Percentiles rank a stretch among this genome's conserved stretches.
These are phyloP conservation scores for Pleurotus sapidus DNA, from an alignment of 768 basidiomycete species.

Conservation along the genomic window DNA sequence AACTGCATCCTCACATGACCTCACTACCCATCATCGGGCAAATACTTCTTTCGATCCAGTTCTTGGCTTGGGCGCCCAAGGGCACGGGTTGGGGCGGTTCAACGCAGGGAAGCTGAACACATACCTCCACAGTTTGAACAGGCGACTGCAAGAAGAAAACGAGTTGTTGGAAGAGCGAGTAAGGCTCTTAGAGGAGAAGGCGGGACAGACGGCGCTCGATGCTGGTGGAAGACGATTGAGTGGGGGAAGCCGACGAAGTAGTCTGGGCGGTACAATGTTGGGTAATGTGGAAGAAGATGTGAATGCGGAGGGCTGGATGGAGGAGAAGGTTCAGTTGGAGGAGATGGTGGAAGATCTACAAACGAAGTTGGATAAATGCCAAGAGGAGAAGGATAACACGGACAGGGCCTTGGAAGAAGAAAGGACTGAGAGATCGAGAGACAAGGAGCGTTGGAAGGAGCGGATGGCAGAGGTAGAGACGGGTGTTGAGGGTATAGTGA, in stretches of 20 bases:
- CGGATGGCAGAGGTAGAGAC: conserved; percentile 70
- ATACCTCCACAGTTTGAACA: conserved; percentile 84
- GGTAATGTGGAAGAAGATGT: conserved; percentile 65
- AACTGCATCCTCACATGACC: conserved; percentile 84
- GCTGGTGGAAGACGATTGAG: not conserved
- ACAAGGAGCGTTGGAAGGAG: conserved; percentile 69
- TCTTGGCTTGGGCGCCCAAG: conserved; percentile 66
- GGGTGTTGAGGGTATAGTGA: conserved; percentile 65
- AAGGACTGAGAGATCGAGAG: conserved; percentile 52
- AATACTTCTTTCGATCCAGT: conserved; percentile 90
- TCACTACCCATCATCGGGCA: conserved; percentile 74
- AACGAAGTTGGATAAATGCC: conserved; percentile 43
- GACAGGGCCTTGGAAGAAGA: conserved; percentile 52
- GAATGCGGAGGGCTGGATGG: conserved; percentile 63
- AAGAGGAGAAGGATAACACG: conserved; percentile 42
- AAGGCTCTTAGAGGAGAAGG: conserved; percentile 50
- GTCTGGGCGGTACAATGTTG: conserved; percentile 47
- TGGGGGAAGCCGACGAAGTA: conserved; percentile 41
- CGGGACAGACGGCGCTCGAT: conserved; percentile 20
- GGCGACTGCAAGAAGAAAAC: conserved; percentile 84
- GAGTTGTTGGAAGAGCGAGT: conserved; percentile 57
- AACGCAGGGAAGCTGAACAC: conserved; percentile 83
- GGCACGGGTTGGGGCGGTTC: conserved; percentile 71
- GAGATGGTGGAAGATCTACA: conserved; percentile 48
- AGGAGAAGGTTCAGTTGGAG: conserved; percentile 63